A percentile compares a stretch with the other conserved stretches of the same genome.
Conservation (phyloP, 1,284 basidiomycete species). For the Cystobasidium slooffiae region DNA sequence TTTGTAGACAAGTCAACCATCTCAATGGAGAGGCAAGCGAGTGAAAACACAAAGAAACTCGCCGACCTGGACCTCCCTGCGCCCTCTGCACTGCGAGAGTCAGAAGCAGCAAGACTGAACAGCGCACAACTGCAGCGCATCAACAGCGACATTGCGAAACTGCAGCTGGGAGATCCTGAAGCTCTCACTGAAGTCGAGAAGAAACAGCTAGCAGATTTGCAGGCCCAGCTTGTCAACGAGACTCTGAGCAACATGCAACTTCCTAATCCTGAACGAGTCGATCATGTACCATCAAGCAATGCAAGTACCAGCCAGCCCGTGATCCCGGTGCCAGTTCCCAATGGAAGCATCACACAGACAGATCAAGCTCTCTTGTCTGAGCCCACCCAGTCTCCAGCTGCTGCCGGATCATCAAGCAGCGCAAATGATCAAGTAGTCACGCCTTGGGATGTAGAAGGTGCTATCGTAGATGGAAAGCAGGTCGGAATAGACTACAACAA, state of each 20-base stretch:
- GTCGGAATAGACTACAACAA: conserved; percentile 85
- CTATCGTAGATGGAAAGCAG: conserved; percentile 88
- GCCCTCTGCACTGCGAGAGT: conserved; percentile 15
- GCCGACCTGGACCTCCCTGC: conserved; percentile 20
- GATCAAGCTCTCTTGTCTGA: conserved; percentile 34
- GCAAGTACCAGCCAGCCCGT: conserved; percentile 11
- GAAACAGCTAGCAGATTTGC: conserved; percentile 1
- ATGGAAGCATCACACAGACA: conserved; percentile 21
- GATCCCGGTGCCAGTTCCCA: conserved; percentile 18
- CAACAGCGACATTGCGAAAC: conserved; percentile 28
- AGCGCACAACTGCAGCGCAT: conserved; percentile 13
- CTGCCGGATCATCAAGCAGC: conserved; percentile 3
- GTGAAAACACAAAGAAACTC: conserved; percentile 11
- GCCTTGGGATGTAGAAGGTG: conserved; percentile 97
- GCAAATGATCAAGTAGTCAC: conserved; percentile 81
- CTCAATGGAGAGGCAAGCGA: conserved; percentile 9
- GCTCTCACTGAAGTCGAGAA: conserved; percentile 12
- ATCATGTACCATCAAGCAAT: conserved; percentile 1
- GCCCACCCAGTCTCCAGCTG: conserved; percentile 13
- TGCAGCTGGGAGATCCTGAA: conserved; percentile 4
- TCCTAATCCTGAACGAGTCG: conserved; percentile 18
- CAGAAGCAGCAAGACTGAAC: conserved; percentile 16
- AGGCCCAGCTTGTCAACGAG: conserved; percentile 2
- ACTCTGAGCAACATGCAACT: conserved; percentile 26
- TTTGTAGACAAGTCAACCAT: background rate